Evolutionary conservation across 78 protist genomes (phyloP).

Genomic region (slime mould (Dictyostelium discoideum)): dicty_2.7 NC_007090.3:1950501-1951000

Average conservation of each 20-base stretch:
- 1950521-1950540: no score
- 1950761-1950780: conserved; percentile 50
- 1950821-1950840: not conserved
- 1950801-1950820: not conserved
- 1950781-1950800: conserved; percentile 15
- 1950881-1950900: conserved; percentile 27
- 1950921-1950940: conserved; percentile 54
- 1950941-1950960: not conserved
- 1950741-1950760: conserved; percentile 37
- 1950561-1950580: not conserved
- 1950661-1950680: no score
- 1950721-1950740: not conserved
- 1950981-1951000: not conserved
- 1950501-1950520: not conserved
- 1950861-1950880: not conserved
- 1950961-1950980: not conserved
- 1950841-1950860: not conserved
- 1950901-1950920: conserved; percentile 32
- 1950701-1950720: conserved; percentile 53
- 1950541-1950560: not conserved
- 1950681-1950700: conserved; percentile 35
- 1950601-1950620: not conserved
- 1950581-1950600: no score
- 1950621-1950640: not conserved
- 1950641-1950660: not conserved